These are phyloP conservation scores for Pythium rhizo-oryzae DNA, from an alignment of 352 stramenopile genomes.

Conservation along the genomic window DNA sequence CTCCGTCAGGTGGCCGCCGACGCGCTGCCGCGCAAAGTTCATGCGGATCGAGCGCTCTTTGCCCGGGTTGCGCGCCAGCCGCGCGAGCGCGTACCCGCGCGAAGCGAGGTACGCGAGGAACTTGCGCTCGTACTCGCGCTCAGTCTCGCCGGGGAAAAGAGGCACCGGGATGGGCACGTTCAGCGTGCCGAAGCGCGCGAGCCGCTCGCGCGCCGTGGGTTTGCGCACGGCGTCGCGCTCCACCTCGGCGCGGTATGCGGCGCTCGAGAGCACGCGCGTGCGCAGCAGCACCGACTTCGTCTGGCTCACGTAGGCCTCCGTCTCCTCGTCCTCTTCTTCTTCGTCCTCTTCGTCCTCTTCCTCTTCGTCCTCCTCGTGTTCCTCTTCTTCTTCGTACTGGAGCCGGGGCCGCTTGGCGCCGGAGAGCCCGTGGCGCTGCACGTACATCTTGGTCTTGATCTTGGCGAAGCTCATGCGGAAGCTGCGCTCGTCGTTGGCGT, in stretches of 20 bases:
- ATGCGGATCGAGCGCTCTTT: slow-evolving; percentile 12
- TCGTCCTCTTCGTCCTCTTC: no score
- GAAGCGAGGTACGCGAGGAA: slow-evolving; percentile 19
- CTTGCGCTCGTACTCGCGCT: slow-evolving; percentile 32
- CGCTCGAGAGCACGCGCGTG: slow-evolving; percentile 4
- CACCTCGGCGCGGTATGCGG: slow-evolving; percentile 10
- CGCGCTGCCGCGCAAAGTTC: slow-evolving; percentile 9
- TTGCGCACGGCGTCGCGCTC: neutral
- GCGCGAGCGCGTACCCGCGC: neutral
- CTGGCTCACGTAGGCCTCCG: no score
- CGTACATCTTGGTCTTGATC: no score
- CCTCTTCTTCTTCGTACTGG: no score
- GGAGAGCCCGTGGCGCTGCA: no score
- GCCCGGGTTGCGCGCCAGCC: neutral
- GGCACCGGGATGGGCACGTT: slow-evolving; percentile 29
- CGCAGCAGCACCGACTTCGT: slow-evolving; percentile 2
- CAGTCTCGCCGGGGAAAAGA: slow-evolving; percentile 35
- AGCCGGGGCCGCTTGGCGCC: no score
- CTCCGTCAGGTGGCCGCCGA: neutral
- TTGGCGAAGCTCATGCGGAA: neutral
- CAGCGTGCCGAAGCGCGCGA: neutral
- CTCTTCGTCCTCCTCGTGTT: no score
- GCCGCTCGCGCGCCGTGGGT: neutral
- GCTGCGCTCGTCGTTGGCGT: neutral
- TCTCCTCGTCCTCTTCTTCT: no score